Base-by-base conservation (phyloP, 1,139 yeast species). In the Yamadazyma atmosphaerica region DNA sequence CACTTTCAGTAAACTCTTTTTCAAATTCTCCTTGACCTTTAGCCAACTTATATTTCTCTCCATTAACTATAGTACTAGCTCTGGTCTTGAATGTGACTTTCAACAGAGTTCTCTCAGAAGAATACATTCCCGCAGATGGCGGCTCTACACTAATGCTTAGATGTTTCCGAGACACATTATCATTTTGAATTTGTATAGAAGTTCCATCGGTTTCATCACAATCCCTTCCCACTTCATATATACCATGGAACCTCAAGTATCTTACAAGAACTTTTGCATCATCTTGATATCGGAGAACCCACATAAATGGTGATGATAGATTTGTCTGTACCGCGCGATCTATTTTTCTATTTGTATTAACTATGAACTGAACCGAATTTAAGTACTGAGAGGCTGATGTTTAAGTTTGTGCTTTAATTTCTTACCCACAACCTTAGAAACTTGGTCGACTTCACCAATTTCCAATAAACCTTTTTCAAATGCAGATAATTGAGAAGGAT, bases 401-500 rank as follows among this genome's bases (percentile, higher is more conserved):
- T 46, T 44, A 16, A 49, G 44, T 37, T 50, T 48, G 35, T 50
- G 46, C 14, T 46, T 58, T 43, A 62, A 55, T 46, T 68, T 68
- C 50, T 65, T 66, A 38, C 76, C 76, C 50, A 77, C 60, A 41
- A 74, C 61, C 52, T 69, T 66, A 23, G 69, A 57, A 40, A 73
- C 78, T 38, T 83, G 86, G 45, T 85, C 89, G 47, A 82, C 83
- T 39, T 85, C 85, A 47, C 79, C 83, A 60, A 89, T 78, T 65
- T 88, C 96, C 56, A 85, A 74, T 66, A 89, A 77, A 34, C 88
- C 87, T 56, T 74, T 75, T 54, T 87, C 95, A 61, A 85, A 86
- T 21, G 76, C 69, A 38, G 86, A 68, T 40, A 81, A 67, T 31
- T 49, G 62, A 30, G 64, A 67, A 35, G 68, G 66, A 35, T 44